phyloP scores from a whole-genome alignment of 176 grass and related monocot species.

The Otatea glauca region DNA sequence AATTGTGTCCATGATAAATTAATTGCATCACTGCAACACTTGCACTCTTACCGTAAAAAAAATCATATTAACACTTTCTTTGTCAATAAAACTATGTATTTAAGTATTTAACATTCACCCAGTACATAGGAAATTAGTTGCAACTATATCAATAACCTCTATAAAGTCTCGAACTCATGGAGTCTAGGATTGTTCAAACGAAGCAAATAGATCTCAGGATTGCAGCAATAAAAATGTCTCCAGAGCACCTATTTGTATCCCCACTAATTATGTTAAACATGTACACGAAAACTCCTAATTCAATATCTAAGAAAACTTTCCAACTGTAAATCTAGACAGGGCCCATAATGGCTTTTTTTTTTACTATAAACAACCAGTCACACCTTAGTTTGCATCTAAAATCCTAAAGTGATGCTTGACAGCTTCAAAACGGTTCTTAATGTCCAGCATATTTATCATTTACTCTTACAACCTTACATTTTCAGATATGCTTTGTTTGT shows the following conservation, averaged over 20 bases:
- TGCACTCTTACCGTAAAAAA: background rate
- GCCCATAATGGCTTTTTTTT: background rate
- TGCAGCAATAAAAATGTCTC: background rate
- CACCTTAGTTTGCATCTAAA: background rate
- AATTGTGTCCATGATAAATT: background rate
- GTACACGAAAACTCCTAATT: background rate
- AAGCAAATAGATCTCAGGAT: background rate
- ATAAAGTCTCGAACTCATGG: background rate
- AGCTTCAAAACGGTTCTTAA: background rate
- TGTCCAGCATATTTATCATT: background rate
- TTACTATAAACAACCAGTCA: background rate
- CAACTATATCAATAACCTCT: background rate
- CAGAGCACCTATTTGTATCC: background rate
- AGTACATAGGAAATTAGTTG: background rate
- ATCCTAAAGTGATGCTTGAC: constrained; percentile 1
- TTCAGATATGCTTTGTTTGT: background rate
- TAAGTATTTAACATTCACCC: background rate
- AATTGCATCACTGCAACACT: background rate
- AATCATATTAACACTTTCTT: background rate
- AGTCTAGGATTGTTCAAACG: background rate
- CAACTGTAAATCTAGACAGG: background rate
- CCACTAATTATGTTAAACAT: background rate
- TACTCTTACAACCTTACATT: background rate
- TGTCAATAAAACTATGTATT: background rate
- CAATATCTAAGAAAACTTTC: background rate